Conservation (phyloP, 2,329 filamentous ascomycete genomes). For the Ascochyta rabiei region DNA sequence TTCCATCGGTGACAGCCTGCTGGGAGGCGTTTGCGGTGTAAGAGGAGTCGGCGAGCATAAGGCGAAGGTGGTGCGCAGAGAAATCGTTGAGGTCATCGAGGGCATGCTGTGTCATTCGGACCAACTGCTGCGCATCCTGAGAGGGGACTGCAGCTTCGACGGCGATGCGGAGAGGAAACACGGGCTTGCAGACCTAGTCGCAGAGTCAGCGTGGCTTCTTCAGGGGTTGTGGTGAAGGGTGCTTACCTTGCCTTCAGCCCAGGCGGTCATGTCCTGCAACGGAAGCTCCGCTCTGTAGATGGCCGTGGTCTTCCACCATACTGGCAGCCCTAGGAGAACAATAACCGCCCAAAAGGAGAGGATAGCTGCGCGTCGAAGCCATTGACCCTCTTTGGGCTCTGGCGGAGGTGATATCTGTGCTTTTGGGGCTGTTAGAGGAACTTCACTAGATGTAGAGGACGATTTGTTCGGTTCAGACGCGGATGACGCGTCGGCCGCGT, state of each 20-base stretch:
- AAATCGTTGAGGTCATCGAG: slow-evolving; percentile 89
- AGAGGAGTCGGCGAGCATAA: slow-evolving; percentile 61
- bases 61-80: slow-evolving; percentile 78
- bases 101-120: slow-evolving; percentile 82
- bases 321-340: slow-evolving; percentile 79
- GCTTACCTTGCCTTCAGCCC: slow-evolving; percentile 84
- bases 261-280: slow-evolving; percentile 82
- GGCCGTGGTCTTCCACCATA: slow-evolving; percentile 95
- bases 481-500: slow-evolving; percentile 29
- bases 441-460: slow-evolving; percentile 1
- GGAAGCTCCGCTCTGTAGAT: slow-evolving; percentile 89
- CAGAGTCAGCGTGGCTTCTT: slow-evolving; percentile 9
- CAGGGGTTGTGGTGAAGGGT: background rate
- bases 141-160: slow-evolving; percentile 73
- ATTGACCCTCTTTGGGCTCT: slow-evolving; percentile 72
- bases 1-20: slow-evolving; percentile 38
- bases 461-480: slow-evolving; percentile 13
- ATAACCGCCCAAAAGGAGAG: slow-evolving; percentile 91
- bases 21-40: slow-evolving; percentile 41
- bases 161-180: slow-evolving; percentile 84
- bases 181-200: slow-evolving; percentile 79
- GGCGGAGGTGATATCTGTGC: slow-evolving; percentile 65
- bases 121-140: slow-evolving; percentile 72
- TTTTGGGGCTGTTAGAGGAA: slow-evolving; percentile 5
- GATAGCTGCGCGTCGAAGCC: slow-evolving; percentile 75